These are phyloP conservation scores for Geosmithia flava DNA, from an alignment of 2,329 filamentous ascomycete genomes.

Conservation along the genomic window DNA sequence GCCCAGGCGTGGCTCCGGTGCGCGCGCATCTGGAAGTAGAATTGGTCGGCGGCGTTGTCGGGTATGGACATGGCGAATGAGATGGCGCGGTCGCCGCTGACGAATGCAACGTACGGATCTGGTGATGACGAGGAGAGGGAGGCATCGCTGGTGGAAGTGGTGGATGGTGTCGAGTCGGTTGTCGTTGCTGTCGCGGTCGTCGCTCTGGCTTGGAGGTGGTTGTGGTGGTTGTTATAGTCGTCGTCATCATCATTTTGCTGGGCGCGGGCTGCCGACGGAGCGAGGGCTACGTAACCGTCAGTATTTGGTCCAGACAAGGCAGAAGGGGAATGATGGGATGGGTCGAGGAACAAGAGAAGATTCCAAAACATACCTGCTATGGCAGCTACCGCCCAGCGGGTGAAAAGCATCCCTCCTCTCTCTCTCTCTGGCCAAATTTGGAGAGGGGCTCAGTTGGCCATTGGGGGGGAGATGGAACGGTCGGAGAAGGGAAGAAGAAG, in stretches of 20 bases:
- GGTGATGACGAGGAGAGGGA: constrained; percentile 15
- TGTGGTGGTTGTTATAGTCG: no score
- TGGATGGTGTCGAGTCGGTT: constrained; percentile 5
- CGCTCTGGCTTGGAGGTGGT: no score
- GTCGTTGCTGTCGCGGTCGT: no score
- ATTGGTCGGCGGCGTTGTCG: constrained; percentile 28
- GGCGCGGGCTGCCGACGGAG: neutral
- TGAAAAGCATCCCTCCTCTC: neutral
- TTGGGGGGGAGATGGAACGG: neutral
- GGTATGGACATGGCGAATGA: constrained; percentile 39
- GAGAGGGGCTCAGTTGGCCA: neutral
- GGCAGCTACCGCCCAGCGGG: neutral
- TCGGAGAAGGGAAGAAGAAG: neutral
- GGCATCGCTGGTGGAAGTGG: no score
- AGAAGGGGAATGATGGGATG: no score
- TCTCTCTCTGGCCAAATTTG: neutral
- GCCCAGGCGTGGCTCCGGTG: constrained; percentile 34
- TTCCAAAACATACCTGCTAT: neutral
- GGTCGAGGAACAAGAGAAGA: no score
- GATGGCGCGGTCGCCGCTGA: constrained; percentile 27
- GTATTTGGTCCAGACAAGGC: no score
- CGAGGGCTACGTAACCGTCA: neutral
- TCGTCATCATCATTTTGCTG: neutral
- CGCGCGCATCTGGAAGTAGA: constrained; percentile 43
- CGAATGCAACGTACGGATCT: constrained; percentile 15